Evolutionary conservation across 2,329 filamentous ascomycete species (phyloP).

Genomic region (Corniculantispora saksenae): DNA sequence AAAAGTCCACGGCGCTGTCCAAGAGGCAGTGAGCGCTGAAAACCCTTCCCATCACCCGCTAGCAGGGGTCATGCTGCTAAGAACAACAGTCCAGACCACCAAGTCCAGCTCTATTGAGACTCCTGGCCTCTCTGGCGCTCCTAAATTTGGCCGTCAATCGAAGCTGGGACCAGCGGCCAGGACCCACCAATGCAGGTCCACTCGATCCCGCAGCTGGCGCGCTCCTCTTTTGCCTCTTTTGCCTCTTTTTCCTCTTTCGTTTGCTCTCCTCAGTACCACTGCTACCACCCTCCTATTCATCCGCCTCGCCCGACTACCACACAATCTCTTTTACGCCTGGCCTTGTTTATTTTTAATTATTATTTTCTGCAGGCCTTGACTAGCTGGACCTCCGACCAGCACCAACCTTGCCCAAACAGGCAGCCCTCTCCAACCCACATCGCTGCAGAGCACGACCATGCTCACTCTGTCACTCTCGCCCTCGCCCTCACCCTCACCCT

Average conservation of each 20-base stretch:
- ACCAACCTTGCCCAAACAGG: background rate
- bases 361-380: background rate
- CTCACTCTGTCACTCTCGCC: too few species aligned
- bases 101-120: background rate
- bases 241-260: constrained; percentile 3
- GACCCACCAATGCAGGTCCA: constrained; percentile 12
- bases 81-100: background rate
- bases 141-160: constrained; percentile 2
- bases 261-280: background rate
- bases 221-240: background rate
- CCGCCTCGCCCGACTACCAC: background rate
- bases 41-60: background rate
- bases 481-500: background rate
- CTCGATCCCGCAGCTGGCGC: constrained; percentile 3
- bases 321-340: background rate
- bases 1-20: background rate
- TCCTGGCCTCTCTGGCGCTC: too few species aligned
- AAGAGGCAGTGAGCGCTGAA: background rate
- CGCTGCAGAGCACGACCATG: background rate
- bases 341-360: background rate
- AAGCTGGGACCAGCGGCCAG: background rate
- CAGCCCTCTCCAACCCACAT: background rate
- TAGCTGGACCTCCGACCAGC: background rate
- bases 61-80: background rate
- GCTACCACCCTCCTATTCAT: background rate